phyloP scores from a whole-genome alignment of 495 filamentous ascomycete species.

The Aspergillus sclerotioniger region DNA sequence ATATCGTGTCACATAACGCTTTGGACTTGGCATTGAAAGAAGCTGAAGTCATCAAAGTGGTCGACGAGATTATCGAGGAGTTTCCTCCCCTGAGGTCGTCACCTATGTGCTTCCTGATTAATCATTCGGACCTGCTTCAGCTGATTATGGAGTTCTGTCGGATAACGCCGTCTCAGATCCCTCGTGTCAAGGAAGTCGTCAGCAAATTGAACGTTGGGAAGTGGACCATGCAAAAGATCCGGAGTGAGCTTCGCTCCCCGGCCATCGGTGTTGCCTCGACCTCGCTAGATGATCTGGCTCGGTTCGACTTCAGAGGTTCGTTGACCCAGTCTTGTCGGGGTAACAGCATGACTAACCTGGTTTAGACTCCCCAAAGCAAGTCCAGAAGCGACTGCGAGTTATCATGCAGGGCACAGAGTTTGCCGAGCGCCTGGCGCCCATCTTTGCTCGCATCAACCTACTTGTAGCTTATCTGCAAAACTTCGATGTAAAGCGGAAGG shows the following conservation, averaged over 20 bases:
- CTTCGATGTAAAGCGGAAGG: constrained; percentile 70
- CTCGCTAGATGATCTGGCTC: constrained; percentile 82
- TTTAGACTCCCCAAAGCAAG: constrained; percentile 67
- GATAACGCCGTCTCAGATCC: constrained; percentile 65
- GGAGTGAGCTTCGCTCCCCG: constrained; percentile 76
- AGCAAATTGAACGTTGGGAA: constrained; percentile 85
- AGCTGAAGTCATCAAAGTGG: constrained; percentile 89
- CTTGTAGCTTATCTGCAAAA: constrained; percentile 72
- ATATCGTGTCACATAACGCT: constrained; percentile 78
- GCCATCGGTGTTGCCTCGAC: constrained; percentile 81
- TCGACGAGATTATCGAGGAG: constrained; percentile 83
- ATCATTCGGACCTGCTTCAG: constrained; percentile 81
- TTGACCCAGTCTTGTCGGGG: constrained; percentile 7
- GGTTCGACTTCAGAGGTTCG: constrained; percentile 85
- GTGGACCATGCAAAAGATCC: constrained; percentile 81
- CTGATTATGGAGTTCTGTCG: constrained; percentile 85
- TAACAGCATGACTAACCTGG: constrained; percentile 19
- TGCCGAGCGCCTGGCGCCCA: constrained; percentile 63
- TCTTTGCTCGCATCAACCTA: constrained; percentile 74
- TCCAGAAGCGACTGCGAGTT: constrained; percentile 65
- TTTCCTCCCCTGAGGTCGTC: constrained; percentile 70
- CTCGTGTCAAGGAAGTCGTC: constrained; percentile 74
- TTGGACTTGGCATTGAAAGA: constrained; percentile 86
- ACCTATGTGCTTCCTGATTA: constrained; percentile 87
- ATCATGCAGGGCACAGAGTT: constrained; percentile 72